Evolutionary conservation across 2,329 filamentous ascomycete species (phyloP).

Genomic region (Paracorniculantispora psalliotae): DNA sequence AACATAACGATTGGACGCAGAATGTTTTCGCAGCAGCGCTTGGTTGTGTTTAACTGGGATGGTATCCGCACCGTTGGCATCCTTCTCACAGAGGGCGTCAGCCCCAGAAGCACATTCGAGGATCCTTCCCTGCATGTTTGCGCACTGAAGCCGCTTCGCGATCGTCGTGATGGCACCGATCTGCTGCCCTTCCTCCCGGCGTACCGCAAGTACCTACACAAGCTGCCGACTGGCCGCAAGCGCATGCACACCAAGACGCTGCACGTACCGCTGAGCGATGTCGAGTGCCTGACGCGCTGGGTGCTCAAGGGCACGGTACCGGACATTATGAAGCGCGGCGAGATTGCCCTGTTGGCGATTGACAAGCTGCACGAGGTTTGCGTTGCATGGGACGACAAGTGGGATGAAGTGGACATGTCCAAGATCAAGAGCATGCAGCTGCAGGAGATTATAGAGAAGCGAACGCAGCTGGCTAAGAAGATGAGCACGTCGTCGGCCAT

Average conservation of each 20-base stretch:
- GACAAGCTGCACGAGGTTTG: slow-evolving; percentile 65
- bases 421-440: slow-evolving; percentile 79
- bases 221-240: slow-evolving; percentile 60
- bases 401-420: slow-evolving; percentile 79
- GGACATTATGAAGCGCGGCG: slow-evolving; percentile 51
- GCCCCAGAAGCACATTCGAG: slow-evolving; percentile 49
- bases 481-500: slow-evolving; percentile 63
- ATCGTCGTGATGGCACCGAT: slow-evolving; percentile 73
- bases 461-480: slow-evolving; percentile 56
- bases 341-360: slow-evolving; percentile 50
- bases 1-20: slow-evolving; percentile 77
- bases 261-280: slow-evolving; percentile 67
- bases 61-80: slow-evolving; percentile 79
- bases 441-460: slow-evolving; percentile 71
- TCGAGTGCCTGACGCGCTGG: slow-evolving; percentile 80
- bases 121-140: slow-evolving; percentile 71
- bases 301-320: slow-evolving; percentile 54
- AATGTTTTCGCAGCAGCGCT: slow-evolving; percentile 68
- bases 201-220: slow-evolving; percentile 63
- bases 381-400: slow-evolving; percentile 68
- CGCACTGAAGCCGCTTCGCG: slow-evolving; percentile 65
- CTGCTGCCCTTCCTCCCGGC: slow-evolving; percentile 74
- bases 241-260: slow-evolving; percentile 64
- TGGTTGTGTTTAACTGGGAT: slow-evolving; percentile 82
- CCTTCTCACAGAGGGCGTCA: slow-evolving; percentile 69